These are phyloP conservation scores for Thraustotheca clavata DNA, from an alignment of 352 stramenopile species.

Conservation along the genomic window DNA sequence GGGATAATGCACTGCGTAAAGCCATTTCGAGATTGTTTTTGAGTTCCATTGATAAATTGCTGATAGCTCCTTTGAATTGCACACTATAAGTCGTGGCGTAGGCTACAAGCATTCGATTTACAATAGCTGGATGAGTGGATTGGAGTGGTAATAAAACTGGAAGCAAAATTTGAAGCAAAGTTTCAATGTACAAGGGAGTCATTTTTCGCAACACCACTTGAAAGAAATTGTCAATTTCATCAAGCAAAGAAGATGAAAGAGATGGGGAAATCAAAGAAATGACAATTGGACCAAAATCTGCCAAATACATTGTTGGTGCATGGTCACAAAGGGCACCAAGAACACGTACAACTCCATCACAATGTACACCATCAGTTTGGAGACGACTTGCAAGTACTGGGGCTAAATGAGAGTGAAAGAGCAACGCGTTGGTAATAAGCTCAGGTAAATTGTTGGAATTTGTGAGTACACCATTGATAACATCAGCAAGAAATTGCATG, in stretches of 20 bases:
- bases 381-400: not conserved
- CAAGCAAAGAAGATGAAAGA: not conserved
- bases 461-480: not conserved
- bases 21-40: not conserved
- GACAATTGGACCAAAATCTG: not conserved
- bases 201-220: not conserved
- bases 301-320: not conserved
- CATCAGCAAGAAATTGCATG: not conserved
- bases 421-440: not conserved
- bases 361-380: not conserved
- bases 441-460: not conserved
- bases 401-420: not conserved
- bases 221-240: constrained; percentile 9
- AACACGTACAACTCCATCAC: not conserved
- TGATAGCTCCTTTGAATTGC: constrained; percentile 9
- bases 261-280: not conserved
- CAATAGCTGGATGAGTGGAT: not conserved
- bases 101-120: not conserved
- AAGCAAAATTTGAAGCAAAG: not conserved
- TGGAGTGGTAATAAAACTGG: constrained; percentile 1
- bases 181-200: not conserved
- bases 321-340: not conserved
- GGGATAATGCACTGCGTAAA: not conserved
- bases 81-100: not conserved
- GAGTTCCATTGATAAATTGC: not conserved